Percentiles rank a stretch among this genome's conserved stretches.
Conservation (phyloP, 2,329 filamentous ascomycete species). For the Alternaria brassicicola region DNA sequence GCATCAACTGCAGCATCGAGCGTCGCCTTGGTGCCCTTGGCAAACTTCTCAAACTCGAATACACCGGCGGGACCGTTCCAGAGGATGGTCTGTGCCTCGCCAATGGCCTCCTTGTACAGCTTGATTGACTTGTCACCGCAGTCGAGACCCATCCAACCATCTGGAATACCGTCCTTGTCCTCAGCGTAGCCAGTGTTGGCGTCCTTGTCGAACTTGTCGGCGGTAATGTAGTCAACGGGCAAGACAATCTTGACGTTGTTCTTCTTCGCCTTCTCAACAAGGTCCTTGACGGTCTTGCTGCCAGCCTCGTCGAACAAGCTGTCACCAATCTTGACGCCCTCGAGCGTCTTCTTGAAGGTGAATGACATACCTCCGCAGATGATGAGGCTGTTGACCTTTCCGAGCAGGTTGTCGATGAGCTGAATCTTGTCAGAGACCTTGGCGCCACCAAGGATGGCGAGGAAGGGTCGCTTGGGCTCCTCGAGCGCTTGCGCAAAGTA, state of each 20-base stretch:
- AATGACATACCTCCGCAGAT: slow-evolving; percentile 99
- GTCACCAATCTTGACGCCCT: slow-evolving; percentile 86
- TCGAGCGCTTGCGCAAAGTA: slow-evolving; percentile 99
- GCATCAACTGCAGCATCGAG: slow-evolving; percentile 87
- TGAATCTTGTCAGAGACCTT: slow-evolving; percentile 99
- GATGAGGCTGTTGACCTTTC: slow-evolving; percentile 96
- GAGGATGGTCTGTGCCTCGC: slow-evolving; percentile 90
- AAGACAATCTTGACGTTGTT: slow-evolving; percentile 95
- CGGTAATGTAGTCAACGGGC: slow-evolving; percentile 93
- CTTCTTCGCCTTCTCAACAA: slow-evolving; percentile 95
- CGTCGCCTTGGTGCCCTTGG: slow-evolving; percentile 87
- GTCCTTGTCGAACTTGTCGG: slow-evolving; percentile 90
- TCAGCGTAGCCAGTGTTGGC: slow-evolving; percentile 81
- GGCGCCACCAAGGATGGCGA: slow-evolving; percentile 96
- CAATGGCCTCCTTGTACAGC: slow-evolving; percentile 86
- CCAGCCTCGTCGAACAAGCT: slow-evolving; percentile 93
- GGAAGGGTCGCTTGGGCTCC: slow-evolving; percentile 90
- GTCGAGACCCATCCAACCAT: slow-evolving; percentile 98
- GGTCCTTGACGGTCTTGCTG: slow-evolving; percentile 83
- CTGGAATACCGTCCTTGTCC: slow-evolving; percentile 87
- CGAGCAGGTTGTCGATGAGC: slow-evolving; percentile 97
- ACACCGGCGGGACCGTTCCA: slow-evolving; percentile 99
- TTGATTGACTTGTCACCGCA: slow-evolving; percentile 87
- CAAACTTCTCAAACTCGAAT: slow-evolving; percentile 96
- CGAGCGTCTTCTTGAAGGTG: slow-evolving; percentile 99